Evolutionary conservation across 805 yeast species (phyloP), one percentile per base, ranked within the genome.

Genomic region (Hanseniaspora singularis): DNA sequence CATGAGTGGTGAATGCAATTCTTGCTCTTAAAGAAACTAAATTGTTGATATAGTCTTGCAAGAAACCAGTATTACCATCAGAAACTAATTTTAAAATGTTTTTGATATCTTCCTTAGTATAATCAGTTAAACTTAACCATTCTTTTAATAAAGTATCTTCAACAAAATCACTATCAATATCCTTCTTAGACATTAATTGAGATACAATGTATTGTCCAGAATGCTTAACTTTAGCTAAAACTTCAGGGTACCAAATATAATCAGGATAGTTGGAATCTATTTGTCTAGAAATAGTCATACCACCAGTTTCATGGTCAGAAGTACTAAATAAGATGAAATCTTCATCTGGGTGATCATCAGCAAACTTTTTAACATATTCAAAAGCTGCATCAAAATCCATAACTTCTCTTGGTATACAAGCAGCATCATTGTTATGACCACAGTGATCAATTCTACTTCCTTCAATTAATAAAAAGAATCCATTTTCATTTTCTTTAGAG

Each of bases 221-320:
- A 57, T 81, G 86, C 10, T 74, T 68, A 20, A 84, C 82, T 52
- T 78, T 74, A 36, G 70, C 62, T 48, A 88, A 69, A 16, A 75
- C 84, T 58, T 81, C 77, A 0, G 96, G 97, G 55, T 71, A 74
- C 96, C 96, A 88, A 50, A 76, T 58, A 58, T 87, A 87, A 50
- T 86, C 94, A 1, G 96, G 96, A 60, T 87, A 86, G 1, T 60
- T 59, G 3, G 69, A 61, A 4, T 76, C 58, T 32, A 82, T 62
- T 67, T 88, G 96, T 64, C 88, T 76, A 0, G 95, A 86, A 38
- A 84, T 74, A n/a, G 82, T 81, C 52, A 88, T 70, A 0, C 96
- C 97, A 52, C 97, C 97, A 22, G 96, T 88, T 62, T 88, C 97
- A 66, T 88, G 97, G 62, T 88, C 96, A 20, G 94, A 81, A 2